Evolutionary conservation across 2,329 filamentous ascomycete species (phyloP), one percentile per base, ranked within the genome.

Genomic region (Phaeosphaeria sp.): DNA sequence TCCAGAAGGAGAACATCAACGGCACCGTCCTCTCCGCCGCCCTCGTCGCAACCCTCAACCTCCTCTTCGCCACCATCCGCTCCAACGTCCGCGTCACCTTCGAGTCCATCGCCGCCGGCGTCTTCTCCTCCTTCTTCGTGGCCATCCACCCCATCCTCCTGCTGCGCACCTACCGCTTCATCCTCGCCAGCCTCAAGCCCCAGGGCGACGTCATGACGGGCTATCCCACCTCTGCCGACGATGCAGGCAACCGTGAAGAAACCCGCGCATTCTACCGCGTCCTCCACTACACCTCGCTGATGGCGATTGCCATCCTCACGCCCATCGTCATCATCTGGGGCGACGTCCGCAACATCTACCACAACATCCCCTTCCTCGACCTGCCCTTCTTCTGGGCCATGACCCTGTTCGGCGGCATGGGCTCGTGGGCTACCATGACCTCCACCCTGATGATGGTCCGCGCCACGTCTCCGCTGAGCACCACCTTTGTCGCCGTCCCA

Each of bases 301-400:
- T 85, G 24, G 81, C 82, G 3, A 77, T 85, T 43, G 60, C 82
- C 27, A 68, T 84, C 2, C 77, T 84, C 42, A 76, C 80, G 1
- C 83, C 83, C 1, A 77, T 84, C 44, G 77, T 83, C 20, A 66
- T 84, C 24, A 59, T 85, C 18, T 82, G 80, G 1, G 83, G 83
- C 30, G 83, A 85, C 51, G 63, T 83, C 2, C 67, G 71, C 5
- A 77, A 81, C 54, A 83, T 86, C 33, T 75, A 76, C 51, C 78
- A 80, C 18, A 84, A 85, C 58, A 83, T 83, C 54, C 84, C 84
- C 53, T 82, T 84, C 69, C 77, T 85, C 11, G 83, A 85, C 56
- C 81, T 84, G 1, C 82, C 82, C 2, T 86, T 82, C 68, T 84
- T 84, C 73, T 85, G 83, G 83, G 72, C 85, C 43, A 81, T 85